Conservation (phyloP, 352 stramenopile genomes). For the Albugo candida region DNA sequence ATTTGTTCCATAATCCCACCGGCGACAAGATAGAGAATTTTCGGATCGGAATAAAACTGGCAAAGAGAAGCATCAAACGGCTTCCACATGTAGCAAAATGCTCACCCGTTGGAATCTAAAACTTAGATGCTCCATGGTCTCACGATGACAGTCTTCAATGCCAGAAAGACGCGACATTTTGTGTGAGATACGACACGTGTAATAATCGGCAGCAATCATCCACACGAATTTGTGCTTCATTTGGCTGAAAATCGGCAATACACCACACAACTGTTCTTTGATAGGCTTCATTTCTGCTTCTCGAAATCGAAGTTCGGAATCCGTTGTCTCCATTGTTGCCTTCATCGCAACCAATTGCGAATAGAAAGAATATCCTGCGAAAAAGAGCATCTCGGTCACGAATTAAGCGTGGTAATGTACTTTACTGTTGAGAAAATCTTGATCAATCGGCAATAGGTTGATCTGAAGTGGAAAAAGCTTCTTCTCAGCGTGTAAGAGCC, state of each 20-base stretch:
- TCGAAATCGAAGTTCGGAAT: constrained; percentile 20
- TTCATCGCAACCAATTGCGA: constrained; percentile 44
- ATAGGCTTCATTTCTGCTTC: constrained; percentile 31
- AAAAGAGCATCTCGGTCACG: background rate
- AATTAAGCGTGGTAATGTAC: background rate
- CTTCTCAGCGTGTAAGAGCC: constrained; percentile 7
- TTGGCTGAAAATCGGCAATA: constrained; percentile 29
- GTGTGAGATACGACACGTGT: constrained; percentile 41
- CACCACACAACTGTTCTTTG: constrained; percentile 27
- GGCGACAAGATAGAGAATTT: constrained; percentile 43
- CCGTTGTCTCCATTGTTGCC: constrained; percentile 22
- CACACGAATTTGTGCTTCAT: constrained; percentile 28
- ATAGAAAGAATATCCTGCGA: constrained; percentile 32
- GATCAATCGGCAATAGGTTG: constrained; percentile 32
- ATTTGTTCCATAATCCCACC: constrained; percentile 39
- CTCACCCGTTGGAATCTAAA: constrained; percentile 56
- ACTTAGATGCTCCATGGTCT: constrained; percentile 25
- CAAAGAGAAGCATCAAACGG: background rate
- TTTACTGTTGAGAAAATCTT: constrained; percentile 70
- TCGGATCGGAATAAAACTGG: constrained; percentile 54
- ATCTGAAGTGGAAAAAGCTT: constrained; percentile 8
- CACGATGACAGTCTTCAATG: constrained; percentile 21
- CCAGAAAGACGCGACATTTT: constrained; percentile 24
- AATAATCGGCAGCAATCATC: constrained; percentile 55
- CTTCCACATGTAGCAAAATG: background rate